These are phyloP conservation scores for Trametes cubensis DNA, from an alignment of 768 basidiomycete species.

Conservation along the genomic window DNA sequence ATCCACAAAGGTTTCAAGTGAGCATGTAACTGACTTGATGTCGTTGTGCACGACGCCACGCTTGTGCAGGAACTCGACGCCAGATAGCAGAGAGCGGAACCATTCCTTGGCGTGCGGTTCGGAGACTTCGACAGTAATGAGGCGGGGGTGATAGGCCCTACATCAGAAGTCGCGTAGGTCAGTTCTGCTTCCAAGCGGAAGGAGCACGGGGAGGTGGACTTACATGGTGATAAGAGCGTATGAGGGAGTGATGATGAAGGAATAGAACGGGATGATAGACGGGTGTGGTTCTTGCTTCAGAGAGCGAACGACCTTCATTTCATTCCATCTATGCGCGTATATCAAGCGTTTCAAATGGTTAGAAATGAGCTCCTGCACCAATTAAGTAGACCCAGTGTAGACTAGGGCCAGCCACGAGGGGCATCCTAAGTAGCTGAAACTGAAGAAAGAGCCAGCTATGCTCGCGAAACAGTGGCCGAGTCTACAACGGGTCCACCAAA, in stretches of 20 bases:
- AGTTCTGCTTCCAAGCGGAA: background rate
- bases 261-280: conserved; percentile 89
- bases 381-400: too few relatives aligned
- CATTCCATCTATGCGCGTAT: conserved; percentile 74
- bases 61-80: conserved; percentile 80
- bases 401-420: too few relatives aligned
- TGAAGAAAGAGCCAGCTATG: too few relatives aligned
- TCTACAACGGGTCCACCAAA: background rate
- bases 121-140: conserved; percentile 86
- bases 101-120: conserved; percentile 77
- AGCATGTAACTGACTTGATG: conserved; percentile 68
- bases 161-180: background rate
- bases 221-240: conserved; percentile 94
- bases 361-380: too few relatives aligned
- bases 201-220: conserved; percentile 36
- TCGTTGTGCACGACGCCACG: conserved; percentile 91
- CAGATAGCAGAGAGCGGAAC: conserved; percentile 82
- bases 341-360: background rate
- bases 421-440: too few relatives aligned
- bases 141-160: conserved; percentile 86
- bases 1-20: background rate
- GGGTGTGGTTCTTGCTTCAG: conserved; percentile 88
- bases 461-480: too few relatives aligned
- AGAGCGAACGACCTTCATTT: conserved; percentile 92
- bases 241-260: conserved; percentile 90